Conservation (phyloP, 108 stramenopile species). For the Fragilaria crotonensis region DNA sequence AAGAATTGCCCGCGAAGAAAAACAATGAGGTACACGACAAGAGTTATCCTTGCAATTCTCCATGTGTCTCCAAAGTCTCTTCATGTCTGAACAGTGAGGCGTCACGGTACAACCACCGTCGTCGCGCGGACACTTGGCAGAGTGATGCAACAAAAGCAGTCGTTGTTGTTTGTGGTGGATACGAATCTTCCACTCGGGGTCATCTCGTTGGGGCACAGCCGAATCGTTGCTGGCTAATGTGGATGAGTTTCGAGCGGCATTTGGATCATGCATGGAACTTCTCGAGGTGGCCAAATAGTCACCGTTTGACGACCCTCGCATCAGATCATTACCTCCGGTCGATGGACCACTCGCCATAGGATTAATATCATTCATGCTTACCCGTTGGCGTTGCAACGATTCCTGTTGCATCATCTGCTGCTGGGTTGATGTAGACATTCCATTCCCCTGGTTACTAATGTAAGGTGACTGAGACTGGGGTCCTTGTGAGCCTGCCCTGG, state of each 20-base stretch:
- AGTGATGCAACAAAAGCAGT: slow-evolving; percentile 90
- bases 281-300: not conserved
- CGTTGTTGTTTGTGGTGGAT: slow-evolving; percentile 97
- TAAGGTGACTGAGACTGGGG: not conserved
- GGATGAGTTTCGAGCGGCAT: not conserved
- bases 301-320: slow-evolving; percentile 5
- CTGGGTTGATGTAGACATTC: not conserved
- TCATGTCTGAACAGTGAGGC: slow-evolving; percentile 97
- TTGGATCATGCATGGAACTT: not conserved
- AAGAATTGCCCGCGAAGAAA: slow-evolving; percentile 93
- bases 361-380: slow-evolving; percentile 24
- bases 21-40: slow-evolving; percentile 92
- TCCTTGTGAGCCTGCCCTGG: not conserved
- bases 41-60: slow-evolving; percentile 95
- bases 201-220: slow-evolving; percentile 34
- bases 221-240: not conserved
- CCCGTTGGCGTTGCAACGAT: slow-evolving; percentile 1
- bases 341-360: slow-evolving; percentile 8
- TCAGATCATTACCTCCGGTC: not conserved
- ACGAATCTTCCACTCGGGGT: slow-evolving; percentile 81
- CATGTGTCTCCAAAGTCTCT: slow-evolving; percentile 97
- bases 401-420: not conserved
- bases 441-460: not conserved
- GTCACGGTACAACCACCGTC: slow-evolving; percentile 84
- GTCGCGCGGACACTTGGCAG: slow-evolving; percentile 92